Conservation (phyloP, 306 rosid genomes). For the Dryas alaskensis region DNA sequence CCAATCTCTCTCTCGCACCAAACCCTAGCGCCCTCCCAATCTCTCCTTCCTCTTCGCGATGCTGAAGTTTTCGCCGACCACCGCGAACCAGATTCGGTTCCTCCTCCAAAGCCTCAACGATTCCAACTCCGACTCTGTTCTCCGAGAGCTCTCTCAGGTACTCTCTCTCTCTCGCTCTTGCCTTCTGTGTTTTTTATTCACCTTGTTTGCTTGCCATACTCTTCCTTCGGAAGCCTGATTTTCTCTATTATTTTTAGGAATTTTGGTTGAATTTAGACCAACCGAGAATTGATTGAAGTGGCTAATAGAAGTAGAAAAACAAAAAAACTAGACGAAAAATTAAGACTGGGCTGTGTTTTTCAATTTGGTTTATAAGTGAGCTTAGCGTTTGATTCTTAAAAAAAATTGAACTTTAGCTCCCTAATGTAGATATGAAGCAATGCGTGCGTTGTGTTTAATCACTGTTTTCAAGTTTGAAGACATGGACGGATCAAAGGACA, state of each 20-base stretch:
- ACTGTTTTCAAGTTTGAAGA: not conserved
- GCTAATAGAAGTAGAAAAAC: not conserved
- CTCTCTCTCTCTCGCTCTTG: not conserved
- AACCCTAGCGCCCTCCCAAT: conserved; percentile 33
- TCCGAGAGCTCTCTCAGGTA: conserved; percentile 75
- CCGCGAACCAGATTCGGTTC: conserved; percentile 80
- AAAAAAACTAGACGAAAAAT: not conserved
- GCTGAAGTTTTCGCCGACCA: conserved; percentile 55
- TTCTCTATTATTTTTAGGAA: not conserved
- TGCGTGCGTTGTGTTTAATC: not conserved
- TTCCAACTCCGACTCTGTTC: conserved; percentile 68
- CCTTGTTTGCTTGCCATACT: not conserved
- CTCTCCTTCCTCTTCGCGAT: conserved; percentile 25
- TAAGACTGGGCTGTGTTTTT: not conserved
- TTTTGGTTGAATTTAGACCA: not conserved
- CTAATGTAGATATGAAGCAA: not conserved
- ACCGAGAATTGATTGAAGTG: not conserved
- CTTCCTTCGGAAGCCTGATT: not conserved
- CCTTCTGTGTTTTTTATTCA: not conserved
- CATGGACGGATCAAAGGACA: not conserved
- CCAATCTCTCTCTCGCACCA: conserved; percentile 3
- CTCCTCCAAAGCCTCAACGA: conserved; percentile 70
- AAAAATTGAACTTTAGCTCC: not conserved
- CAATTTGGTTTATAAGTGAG: not conserved
- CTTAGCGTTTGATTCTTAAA: not conserved